phyloP scores from a whole-genome alignment of 2,329 filamentous ascomycete species.

The Graphium sp. region DNA sequence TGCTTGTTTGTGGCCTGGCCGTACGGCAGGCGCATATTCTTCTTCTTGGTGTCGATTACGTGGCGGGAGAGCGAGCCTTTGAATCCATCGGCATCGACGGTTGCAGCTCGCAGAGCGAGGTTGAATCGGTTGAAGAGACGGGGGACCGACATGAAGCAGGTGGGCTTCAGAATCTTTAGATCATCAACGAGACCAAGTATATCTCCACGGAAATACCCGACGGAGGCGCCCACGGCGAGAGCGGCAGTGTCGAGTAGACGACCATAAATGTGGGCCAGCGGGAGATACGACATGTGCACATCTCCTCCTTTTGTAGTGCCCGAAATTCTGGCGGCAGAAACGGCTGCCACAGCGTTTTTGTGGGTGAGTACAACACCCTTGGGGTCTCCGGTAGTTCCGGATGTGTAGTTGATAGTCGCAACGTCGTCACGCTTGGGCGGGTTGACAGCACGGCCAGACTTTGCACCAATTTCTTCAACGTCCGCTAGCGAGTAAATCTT shows the following conservation, averaged over 20 bases:
- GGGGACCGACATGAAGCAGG: constrained; percentile 73
- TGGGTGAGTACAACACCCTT: constrained; percentile 80
- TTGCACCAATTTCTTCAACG: constrained; percentile 66
- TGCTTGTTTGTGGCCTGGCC: constrained; percentile 67
- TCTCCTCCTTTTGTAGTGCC: constrained; percentile 35
- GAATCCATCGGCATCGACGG: constrained; percentile 62
- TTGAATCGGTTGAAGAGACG: constrained; percentile 85
- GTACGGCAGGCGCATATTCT: constrained; percentile 53
- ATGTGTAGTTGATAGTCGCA: constrained; percentile 84
- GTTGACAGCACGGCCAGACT: constrained; percentile 51
- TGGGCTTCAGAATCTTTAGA: constrained; percentile 72
- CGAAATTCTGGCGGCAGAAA: constrained; percentile 41
- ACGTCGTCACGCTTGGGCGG: constrained; percentile 60
- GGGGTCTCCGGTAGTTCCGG: constrained; percentile 66
- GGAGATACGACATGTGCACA: constrained; percentile 70
- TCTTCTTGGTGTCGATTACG: constrained; percentile 64
- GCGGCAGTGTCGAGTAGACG: constrained; percentile 65
- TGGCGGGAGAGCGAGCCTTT: constrained; percentile 68
- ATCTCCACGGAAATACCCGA: constrained; percentile 92
- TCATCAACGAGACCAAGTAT: constrained; percentile 78
- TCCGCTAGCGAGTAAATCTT: constrained; percentile 63
- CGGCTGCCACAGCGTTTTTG: constrained; percentile 58
- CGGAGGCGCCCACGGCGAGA: constrained; percentile 52
- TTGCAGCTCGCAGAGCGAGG: constrained; percentile 62
- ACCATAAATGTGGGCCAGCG: constrained; percentile 86